These are phyloP conservation scores for Botrytis elliptica DNA, from an alignment of 2,329 filamentous ascomycete species.

Conservation along the genomic window DNA sequence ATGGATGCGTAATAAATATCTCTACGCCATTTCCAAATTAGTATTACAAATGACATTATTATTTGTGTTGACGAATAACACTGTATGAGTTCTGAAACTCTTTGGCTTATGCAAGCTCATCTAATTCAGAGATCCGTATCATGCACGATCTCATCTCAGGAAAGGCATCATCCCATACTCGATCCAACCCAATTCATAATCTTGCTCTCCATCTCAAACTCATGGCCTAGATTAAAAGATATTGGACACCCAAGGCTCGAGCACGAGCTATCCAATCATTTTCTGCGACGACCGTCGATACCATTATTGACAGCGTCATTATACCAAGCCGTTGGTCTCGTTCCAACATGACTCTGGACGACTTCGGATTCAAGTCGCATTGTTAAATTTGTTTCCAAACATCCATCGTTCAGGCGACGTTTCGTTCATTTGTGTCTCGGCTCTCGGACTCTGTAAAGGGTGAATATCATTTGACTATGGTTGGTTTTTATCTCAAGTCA, in stretches of 20 bases:
- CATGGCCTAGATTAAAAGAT: background rate
- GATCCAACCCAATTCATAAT: background rate
- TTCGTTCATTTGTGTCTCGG: background rate
- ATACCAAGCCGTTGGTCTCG: background rate
- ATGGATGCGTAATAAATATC: too few species aligned
- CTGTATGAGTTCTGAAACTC: background rate
- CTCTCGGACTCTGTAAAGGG: background rate
- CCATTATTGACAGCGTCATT: background rate
- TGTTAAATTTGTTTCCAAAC: too few species aligned
- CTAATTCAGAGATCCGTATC: background rate
- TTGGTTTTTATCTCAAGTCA: constrained; percentile 45
- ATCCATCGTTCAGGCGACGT: background rate
- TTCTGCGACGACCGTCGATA: background rate
- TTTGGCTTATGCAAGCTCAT: background rate
- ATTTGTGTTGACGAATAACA: background rate
- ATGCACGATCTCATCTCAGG: background rate
- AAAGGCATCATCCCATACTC: background rate
- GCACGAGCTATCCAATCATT: background rate
- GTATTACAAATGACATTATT: background rate
- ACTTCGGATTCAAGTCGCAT: background rate
- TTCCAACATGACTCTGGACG: background rate
- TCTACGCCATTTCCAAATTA: background rate
- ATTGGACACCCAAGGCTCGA: background rate
- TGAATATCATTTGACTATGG: background rate
- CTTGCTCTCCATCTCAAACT: background rate